Evolutionary conservation across 1,284 basidiomycete species (phyloP), one percentile per base, ranked within the genome.

Genomic region (Microbotryomycetes sp.): DNA sequence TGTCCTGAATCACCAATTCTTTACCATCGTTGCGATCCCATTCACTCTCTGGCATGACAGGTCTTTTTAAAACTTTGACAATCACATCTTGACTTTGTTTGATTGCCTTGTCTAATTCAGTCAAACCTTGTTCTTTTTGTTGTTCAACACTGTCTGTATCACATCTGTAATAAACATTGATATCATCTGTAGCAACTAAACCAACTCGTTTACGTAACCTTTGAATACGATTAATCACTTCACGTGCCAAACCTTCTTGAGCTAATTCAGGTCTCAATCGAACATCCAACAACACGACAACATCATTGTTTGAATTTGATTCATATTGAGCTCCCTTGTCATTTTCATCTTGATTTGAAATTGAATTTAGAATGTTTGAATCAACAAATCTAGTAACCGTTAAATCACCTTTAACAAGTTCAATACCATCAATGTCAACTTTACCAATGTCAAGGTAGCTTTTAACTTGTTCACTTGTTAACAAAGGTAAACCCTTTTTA

Each of bases 121-220:
- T n/a, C n/a, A n/a, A 42, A 72, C 60, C 31, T 16, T 86, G 85
- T 29, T 81, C 74, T 22, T 84, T 87, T 16, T 82, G 80, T n/a
- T n/a, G n/a, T 72, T 88, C 86, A 30, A 48, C 52, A 19, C 65
- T 31, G n/a, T 63, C 61, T 25, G 59, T 53, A 15, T 55, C 54
- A 74, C 96, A 90, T 63, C 78, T 79, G 79, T 94, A 94, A 78
- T 86, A 94, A 48, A 97, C 84, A 60, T 91, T 83, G 49, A 97
- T 86, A 74, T 96, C 91, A 75, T 99, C 96, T 14, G 92, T 93
- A 28, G 92, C 87, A 76, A 92, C 90, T 68, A 98, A 80, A 2
- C 92, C 92, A 1, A 92, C 92, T 76, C 92, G 91, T 80, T 99
- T 99, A 69, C 96, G 83, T 69, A 97, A 79, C 74, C 92, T 91